phyloP scores from a whole-genome alignment of 306 rosid species.

The Amphicarpaea edgeworthii region DNA sequence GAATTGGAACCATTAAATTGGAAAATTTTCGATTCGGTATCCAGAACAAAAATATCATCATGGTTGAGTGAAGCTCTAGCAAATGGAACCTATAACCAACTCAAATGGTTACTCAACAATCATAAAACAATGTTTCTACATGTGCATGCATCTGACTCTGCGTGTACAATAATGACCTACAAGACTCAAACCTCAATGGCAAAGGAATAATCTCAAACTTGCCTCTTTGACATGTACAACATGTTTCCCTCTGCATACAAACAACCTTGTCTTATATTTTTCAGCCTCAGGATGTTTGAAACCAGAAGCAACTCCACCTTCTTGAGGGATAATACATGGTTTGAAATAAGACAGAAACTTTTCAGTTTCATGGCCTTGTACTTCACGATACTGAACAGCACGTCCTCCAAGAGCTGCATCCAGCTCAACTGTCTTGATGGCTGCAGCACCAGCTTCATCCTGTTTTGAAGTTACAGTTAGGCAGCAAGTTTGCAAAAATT shows the following conservation, averaged over 20 bases:
- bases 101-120: slow-evolving; percentile 40
- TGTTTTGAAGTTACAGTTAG: slow-evolving; percentile 45
- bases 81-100: slow-evolving; percentile 73
- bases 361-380: slow-evolving; percentile 93
- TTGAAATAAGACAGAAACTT: slow-evolving; percentile 87
- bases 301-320: slow-evolving; percentile 90
- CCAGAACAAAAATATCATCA: slow-evolving; percentile 89
- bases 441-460: slow-evolving; percentile 96
- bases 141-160: background rate
- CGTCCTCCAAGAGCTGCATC: slow-evolving; percentile 99
- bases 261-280: slow-evolving; percentile 74
- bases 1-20: slow-evolving; percentile 94
- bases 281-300: slow-evolving; percentile 85
- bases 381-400: slow-evolving; percentile 94
- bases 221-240: slow-evolving; percentile 96
- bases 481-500: slow-evolving; percentile 27
- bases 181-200: slow-evolving; percentile 41
- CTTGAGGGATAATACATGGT: slow-evolving; percentile 94
- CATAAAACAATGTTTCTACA: slow-evolving; percentile 19
- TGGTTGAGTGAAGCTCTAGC: slow-evolving; percentile 90
- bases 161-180: slow-evolving; percentile 1
- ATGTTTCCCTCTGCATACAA: slow-evolving; percentile 88
- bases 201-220: slow-evolving; percentile 52
- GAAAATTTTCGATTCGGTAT: slow-evolving; percentile 82
- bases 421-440: slow-evolving; percentile 89